Evolutionary conservation across 108 stramenopile species (phyloP).

Genomic region (Stephanodiscus triporus): DNA sequence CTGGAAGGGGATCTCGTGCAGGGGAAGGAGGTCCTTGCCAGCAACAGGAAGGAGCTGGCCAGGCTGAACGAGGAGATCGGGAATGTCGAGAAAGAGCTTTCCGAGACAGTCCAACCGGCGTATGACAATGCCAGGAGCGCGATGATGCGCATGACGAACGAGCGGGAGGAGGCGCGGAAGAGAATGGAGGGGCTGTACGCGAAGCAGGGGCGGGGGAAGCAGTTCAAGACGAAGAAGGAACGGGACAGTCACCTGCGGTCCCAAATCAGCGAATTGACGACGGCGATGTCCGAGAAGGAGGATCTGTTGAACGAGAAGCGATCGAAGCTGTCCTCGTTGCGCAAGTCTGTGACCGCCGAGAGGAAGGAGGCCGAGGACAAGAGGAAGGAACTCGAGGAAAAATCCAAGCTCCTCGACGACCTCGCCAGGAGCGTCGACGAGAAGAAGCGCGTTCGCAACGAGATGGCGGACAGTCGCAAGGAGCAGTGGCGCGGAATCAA

Average conservation of each 20-base stretch:
- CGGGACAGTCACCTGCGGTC: slow-evolving; percentile 78
- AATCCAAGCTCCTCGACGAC: slow-evolving; percentile 53
- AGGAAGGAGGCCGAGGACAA: slow-evolving; percentile 48
- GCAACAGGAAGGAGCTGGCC: slow-evolving; percentile 63
- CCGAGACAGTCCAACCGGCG: slow-evolving; percentile 59
- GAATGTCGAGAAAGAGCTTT: slow-evolving; percentile 54
- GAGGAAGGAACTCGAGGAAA: slow-evolving; percentile 53
- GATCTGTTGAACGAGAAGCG: slow-evolving; percentile 55
- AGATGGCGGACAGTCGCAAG: slow-evolving; percentile 81
- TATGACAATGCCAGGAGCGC: slow-evolving; percentile 60
- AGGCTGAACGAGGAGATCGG: slow-evolving; percentile 62
- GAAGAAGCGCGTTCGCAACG: slow-evolving; percentile 62
- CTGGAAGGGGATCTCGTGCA: slow-evolving; percentile 60
- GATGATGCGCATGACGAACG: slow-evolving; percentile 57
- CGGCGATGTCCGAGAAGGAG: slow-evolving; percentile 69
- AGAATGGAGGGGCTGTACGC: slow-evolving; percentile 87
- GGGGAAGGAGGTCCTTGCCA: slow-evolving; percentile 57
- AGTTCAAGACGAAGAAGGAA: slow-evolving; percentile 83
- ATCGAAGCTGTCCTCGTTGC: slow-evolving; percentile 63
- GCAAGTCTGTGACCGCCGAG: slow-evolving; percentile 49
- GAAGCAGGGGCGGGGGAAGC: slow-evolving; percentile 90
- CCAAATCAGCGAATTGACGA: slow-evolving; percentile 67
- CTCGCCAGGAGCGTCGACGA: slow-evolving; percentile 67
- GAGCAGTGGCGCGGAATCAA: slow-evolving; percentile 72
- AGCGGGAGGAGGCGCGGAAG: slow-evolving; percentile 62